Evolutionary conservation across 176 grass and related monocot genomes (phyloP).

Genomic region (Eleusine coracana): DNA sequence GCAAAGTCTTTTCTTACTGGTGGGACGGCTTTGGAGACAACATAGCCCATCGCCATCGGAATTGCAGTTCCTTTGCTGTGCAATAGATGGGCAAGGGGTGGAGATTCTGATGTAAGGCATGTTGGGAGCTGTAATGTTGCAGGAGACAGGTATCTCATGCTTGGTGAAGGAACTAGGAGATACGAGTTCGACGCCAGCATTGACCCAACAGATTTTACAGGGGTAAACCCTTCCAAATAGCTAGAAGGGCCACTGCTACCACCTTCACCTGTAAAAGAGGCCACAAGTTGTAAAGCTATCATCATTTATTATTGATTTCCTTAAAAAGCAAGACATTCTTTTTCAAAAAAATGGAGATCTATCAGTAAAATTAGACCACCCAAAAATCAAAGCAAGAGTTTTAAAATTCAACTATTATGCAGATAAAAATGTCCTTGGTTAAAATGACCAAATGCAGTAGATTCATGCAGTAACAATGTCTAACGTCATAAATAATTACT

Average conservation of each 20-base stretch:
- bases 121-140: slow-evolving; percentile 79
- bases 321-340: neutral
- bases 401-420: neutral
- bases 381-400: slow-evolving; percentile 15
- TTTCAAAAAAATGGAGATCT: neutral
- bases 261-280: slow-evolving; percentile 55
- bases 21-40: slow-evolving; percentile 78
- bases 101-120: slow-evolving; percentile 93
- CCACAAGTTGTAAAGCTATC: neutral
- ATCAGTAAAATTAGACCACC: neutral
- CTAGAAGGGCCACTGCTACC: slow-evolving; percentile 46
- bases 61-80: slow-evolving; percentile 92
- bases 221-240: slow-evolving; percentile 90
- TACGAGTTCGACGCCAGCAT: slow-evolving; percentile 56
- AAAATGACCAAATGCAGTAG: neutral
- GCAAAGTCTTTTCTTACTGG: slow-evolving; percentile 67
- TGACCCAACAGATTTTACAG: slow-evolving; percentile 75
- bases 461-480: slow-evolving; percentile 6
- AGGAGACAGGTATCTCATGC: slow-evolving; percentile 80
- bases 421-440: neutral
- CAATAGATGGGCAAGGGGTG: slow-evolving; percentile 89
- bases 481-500: neutral
- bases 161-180: slow-evolving; percentile 89
- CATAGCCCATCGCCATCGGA: slow-evolving; percentile 78
- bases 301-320: slow-evolving; percentile 9